A percentile compares a stretch with the other conserved stretches of the same genome.
phyloP scores from a whole-genome alignment of 2,329 filamentous ascomycete genomes.

The Aspergillus sclerotialis region DNA sequence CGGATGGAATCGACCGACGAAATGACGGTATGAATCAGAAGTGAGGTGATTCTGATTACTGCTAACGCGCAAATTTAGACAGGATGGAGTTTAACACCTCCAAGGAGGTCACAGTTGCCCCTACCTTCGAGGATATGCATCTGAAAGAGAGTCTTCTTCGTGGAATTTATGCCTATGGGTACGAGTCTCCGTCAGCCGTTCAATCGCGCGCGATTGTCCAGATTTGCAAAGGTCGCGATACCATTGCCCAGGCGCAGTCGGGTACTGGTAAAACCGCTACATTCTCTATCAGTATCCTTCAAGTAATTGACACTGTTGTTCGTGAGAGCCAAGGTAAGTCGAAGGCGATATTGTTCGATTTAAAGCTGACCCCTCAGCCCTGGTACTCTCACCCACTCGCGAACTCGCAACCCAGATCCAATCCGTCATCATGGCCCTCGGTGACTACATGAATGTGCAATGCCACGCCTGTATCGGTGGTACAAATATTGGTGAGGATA shows the following conservation, averaged over 20 bases:
- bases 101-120: conserved; percentile 89
- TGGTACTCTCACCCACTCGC: conserved; percentile 91
- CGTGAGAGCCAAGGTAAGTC: conserved; percentile 69
- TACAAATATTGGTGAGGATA: conserved; percentile 96
- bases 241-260: conserved; percentile 95
- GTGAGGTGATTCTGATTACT: too few species aligned
- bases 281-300: conserved; percentile 92
- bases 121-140: conserved; percentile 93
- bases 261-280: conserved; percentile 96
- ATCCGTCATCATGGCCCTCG: conserved; percentile 98
- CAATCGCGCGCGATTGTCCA: conserved; percentile 98
- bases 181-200: conserved; percentile 95
- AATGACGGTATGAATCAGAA: conserved; percentile 62
- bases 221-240: conserved; percentile 97
- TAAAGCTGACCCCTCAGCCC: conserved; percentile 44
- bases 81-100: conserved; percentile 98
- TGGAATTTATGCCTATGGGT: conserved; percentile 96
- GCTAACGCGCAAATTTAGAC: conserved; percentile 46
- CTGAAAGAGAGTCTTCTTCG: conserved; percentile 95
- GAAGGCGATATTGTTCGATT: neutral
- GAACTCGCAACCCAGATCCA: conserved; percentile 98
- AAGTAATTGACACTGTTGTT: conserved; percentile 89
- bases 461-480: conserved; percentile 98
- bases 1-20: conserved; percentile 86
- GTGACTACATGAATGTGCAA: conserved; percentile 99